Evolutionary conservation across 257 asterid genomes (phyloP).

Genomic region (Solanum sejunctum): DNA sequence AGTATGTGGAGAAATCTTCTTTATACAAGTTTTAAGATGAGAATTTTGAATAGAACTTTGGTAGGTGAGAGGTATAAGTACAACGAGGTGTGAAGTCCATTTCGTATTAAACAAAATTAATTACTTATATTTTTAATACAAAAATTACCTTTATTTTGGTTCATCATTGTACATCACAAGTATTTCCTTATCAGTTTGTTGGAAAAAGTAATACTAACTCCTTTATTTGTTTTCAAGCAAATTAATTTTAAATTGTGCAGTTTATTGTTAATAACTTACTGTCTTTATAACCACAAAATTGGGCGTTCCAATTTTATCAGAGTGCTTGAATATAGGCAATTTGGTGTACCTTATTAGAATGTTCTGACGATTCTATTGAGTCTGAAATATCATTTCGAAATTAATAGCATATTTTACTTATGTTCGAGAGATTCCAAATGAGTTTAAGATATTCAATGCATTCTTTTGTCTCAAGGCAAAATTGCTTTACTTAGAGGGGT

Average conservation of each 20-base stretch:
- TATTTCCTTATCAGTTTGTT: neutral
- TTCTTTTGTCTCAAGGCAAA: neutral
- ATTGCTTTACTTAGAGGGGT: neutral
- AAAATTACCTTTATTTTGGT: neutral
- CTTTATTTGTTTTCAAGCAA: neutral
- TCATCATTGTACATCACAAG: neutral
- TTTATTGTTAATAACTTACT: neutral
- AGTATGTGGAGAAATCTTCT: neutral
- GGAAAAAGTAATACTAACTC: neutral
- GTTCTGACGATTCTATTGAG: too few relatives aligned
- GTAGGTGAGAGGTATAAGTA: neutral
- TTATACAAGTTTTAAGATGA: neutral
- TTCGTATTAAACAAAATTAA: neutral
- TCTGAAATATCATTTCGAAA: too few relatives aligned
- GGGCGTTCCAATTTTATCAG: neutral
- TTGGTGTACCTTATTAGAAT: too few relatives aligned
- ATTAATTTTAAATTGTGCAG: neutral
- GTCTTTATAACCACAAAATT: neutral
- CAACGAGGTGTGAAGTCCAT: neutral
- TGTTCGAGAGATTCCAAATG: too few relatives aligned
- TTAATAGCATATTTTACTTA: too few relatives aligned
- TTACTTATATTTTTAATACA: neutral
- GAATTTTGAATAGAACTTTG: neutral
- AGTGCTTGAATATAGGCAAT: neutral
- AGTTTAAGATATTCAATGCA: too few relatives aligned